These are phyloP conservation scores for Lumnitzera littorea DNA, from an alignment of 345 rosid species.

Conservation along the genomic window DNA sequence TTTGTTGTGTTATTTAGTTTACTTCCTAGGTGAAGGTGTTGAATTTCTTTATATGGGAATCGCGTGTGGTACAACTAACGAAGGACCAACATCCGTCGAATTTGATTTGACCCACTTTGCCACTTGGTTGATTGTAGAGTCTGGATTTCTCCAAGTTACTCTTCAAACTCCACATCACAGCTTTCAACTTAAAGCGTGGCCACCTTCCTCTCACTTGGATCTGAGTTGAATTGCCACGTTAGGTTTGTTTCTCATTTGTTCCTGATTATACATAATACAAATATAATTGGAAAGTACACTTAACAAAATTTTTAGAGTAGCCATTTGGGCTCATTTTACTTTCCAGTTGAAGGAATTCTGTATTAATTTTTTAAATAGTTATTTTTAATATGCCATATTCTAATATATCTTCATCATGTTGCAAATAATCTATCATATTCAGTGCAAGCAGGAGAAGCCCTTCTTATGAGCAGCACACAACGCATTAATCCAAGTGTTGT, in stretches of 20 bases:
- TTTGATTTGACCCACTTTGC: constrained; percentile 5
- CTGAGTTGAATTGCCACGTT: constrained; percentile 35
- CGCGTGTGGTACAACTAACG: constrained; percentile 20
- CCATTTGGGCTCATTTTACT: background rate
- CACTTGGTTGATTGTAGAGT: background rate
- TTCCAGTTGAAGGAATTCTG: background rate
- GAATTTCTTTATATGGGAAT: constrained; percentile 4
- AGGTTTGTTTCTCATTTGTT: constrained; percentile 33
- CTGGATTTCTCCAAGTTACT: constrained; percentile 8
- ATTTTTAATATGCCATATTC: too few relatives aligned
- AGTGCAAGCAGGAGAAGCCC: too few relatives aligned
- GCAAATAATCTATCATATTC: too few relatives aligned
- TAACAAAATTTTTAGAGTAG: constrained; percentile 4
- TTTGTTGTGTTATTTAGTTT: too few relatives aligned
- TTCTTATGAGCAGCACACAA: too few relatives aligned
- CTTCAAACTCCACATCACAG: constrained; percentile 12
- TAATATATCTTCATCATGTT: too few relatives aligned
- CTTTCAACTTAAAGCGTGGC: constrained; percentile 19
- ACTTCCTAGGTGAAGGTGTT: constrained; percentile 12
- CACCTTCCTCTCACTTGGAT: constrained; percentile 20
- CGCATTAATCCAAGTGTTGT: too few relatives aligned
- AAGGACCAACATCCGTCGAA: constrained; percentile 21
- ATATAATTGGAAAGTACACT: constrained; percentile 11
- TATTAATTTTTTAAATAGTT: background rate
- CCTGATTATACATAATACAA: constrained; percentile 24